Evolutionary conservation across 2,329 filamentous ascomycete genomes (phyloP).

Genomic region (Alternaria triticimaculans): DNA sequence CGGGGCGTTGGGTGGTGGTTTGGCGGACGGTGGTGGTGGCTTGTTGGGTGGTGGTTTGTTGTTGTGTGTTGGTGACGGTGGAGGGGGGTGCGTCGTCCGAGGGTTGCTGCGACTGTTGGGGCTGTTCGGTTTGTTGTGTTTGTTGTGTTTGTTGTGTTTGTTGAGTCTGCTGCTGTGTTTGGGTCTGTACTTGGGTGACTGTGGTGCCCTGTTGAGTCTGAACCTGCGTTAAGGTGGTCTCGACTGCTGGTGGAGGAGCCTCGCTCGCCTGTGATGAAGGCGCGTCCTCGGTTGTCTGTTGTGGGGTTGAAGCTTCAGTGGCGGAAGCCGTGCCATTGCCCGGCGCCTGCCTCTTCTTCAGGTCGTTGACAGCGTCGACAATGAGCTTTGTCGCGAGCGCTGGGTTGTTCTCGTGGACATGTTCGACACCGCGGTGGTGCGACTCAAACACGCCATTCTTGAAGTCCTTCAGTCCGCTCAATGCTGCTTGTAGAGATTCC

Average conservation of each 20-base stretch:
- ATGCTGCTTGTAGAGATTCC: constrained; percentile 68
- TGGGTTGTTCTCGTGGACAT: constrained; percentile 66
- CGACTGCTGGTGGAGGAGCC: constrained; percentile 4
- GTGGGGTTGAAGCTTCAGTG: constrained; percentile 3
- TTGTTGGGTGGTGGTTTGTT: not conserved
- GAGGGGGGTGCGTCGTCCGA: constrained; percentile 1
- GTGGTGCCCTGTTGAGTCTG: not conserved
- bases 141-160: constrained; percentile 4
- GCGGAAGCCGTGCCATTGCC: constrained; percentile 31
- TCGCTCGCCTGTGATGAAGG: constrained; percentile 10
- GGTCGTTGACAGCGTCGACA: constrained; percentile 64
- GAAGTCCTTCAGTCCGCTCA: constrained; percentile 69
- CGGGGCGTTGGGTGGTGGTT: constrained; percentile 22
- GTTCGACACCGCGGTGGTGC: constrained; percentile 68
- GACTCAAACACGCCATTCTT: constrained; percentile 72
- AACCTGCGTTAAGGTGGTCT: not conserved
- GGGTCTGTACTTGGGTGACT: not conserved
- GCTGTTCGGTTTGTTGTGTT: not conserved
- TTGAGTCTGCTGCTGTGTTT: constrained; percentile 3
- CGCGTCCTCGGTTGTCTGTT: constrained; percentile 10
- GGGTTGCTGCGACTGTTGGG: not conserved
- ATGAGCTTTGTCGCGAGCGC: constrained; percentile 68
- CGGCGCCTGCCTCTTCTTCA: constrained; percentile 51
- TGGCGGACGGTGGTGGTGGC: constrained; percentile 8
- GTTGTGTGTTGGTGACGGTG: not conserved